A percentile compares a stretch with the other conserved stretches of the same genome.
These are phyloP conservation scores for Pseudomonodictys pantanalensis DNA, from an alignment of 495 filamentous ascomycete species.

Conservation along the genomic window DNA sequence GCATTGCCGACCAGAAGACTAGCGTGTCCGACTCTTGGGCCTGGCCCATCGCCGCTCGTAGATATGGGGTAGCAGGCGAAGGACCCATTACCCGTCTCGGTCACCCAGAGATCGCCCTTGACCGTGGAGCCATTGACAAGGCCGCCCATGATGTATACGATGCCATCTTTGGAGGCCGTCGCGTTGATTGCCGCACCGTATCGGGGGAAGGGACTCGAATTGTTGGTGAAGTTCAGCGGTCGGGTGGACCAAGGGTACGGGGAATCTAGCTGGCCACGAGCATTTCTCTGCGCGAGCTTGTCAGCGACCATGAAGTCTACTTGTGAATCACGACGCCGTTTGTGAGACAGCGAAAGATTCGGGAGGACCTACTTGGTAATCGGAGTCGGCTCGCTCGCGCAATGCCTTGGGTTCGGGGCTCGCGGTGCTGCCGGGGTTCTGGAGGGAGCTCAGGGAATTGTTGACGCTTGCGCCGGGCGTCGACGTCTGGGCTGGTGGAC, in stretches of 20 bases:
- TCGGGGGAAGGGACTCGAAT: slow-evolving; percentile 86
- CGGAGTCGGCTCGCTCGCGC: slow-evolving; percentile 46
- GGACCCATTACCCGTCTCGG: slow-evolving; percentile 79
- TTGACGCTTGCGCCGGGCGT: slow-evolving; percentile 64
- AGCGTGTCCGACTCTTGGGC: slow-evolving; percentile 91
- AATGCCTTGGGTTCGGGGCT: slow-evolving; percentile 57
- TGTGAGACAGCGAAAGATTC: slow-evolving; percentile 8
- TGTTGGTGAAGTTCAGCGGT: slow-evolving; percentile 76
- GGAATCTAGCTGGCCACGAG: slow-evolving; percentile 47
- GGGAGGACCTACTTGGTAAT: slow-evolving; percentile 38
- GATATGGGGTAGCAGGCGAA: slow-evolving; percentile 87
- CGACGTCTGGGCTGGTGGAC: slow-evolving; percentile 49
- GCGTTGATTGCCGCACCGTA: slow-evolving; percentile 97
- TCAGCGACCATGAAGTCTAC: too few relatives aligned
- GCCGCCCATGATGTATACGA: slow-evolving; percentile 97
- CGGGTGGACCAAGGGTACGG: slow-evolving; percentile 97
- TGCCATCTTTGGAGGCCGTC: slow-evolving; percentile 88
- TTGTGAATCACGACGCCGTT: too few relatives aligned
- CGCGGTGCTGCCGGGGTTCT: slow-evolving; percentile 29
- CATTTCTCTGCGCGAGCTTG: too few relatives aligned
- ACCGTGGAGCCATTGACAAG: slow-evolving; percentile 90
- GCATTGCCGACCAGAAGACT: slow-evolving; percentile 96
- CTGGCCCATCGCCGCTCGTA: slow-evolving; percentile 90
- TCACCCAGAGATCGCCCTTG: slow-evolving; percentile 96
- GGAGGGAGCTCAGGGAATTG: slow-evolving; percentile 59